Conservation (phyloP, 2,329 filamentous ascomycete genomes). For the Aspergillus unguis region DNA sequence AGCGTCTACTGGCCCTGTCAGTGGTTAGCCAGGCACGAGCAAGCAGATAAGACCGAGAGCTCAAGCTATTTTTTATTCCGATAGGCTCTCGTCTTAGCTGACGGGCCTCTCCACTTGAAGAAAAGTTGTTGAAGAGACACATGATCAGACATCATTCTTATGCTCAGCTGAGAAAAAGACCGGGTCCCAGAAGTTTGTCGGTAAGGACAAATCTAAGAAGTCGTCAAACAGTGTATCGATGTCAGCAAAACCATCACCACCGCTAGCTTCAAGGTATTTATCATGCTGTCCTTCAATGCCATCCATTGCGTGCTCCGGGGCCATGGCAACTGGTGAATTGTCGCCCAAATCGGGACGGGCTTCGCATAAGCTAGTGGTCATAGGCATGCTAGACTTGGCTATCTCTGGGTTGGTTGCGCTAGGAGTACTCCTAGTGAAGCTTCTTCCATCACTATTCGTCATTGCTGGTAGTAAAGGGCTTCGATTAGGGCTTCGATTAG, state of each 20-base stretch:
- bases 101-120: background rate
- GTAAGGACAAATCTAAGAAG: background rate
- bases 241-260: background rate
- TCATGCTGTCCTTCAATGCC: too few species aligned
- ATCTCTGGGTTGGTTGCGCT: background rate
- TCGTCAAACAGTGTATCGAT: background rate
- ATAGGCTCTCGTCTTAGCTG: background rate
- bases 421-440: background rate
- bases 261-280: too few species aligned
- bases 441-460: background rate
- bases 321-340: too few species aligned
- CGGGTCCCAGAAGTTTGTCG: slow-evolving; percentile 18
- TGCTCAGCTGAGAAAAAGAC: slow-evolving; percentile 23
- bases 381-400: background rate
- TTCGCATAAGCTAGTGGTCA: too few species aligned
- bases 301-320: too few species aligned
- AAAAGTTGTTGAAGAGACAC: background rate
- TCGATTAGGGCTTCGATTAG: slow-evolving; percentile 14
- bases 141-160: slow-evolving; percentile 1
- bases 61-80: too few species aligned
- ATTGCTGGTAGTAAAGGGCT: slow-evolving; percentile 5
- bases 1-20: too few species aligned
- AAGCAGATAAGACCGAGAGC: too few species aligned
- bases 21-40: too few species aligned
- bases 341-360: too few species aligned